Conservation (phyloP, 768 basidiomycete species). For the Suillus bovinus region DNA sequence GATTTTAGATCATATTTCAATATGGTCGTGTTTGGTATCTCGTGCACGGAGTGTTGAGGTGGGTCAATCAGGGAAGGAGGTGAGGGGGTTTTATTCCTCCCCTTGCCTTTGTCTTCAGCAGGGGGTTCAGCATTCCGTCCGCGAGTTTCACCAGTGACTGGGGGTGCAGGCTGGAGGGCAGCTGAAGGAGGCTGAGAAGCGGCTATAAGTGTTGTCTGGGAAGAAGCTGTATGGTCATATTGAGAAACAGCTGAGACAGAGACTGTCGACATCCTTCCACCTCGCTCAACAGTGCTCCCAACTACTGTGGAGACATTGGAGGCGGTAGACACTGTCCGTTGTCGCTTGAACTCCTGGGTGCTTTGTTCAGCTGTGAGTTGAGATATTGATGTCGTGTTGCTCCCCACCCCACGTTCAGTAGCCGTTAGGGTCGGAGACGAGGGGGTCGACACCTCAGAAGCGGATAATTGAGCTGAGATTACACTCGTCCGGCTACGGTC, state of each 20-base stretch:
- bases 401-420: background rate
- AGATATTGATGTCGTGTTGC: slow-evolving; percentile 1
- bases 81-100: slow-evolving; percentile 16
- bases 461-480: slow-evolving; percentile 21
- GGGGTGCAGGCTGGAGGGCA: background rate
- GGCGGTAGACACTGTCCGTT: slow-evolving; percentile 26
- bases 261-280: slow-evolving; percentile 24
- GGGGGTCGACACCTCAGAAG: slow-evolving; percentile 16
- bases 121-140: slow-evolving; percentile 18
- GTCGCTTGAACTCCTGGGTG: slow-evolving; percentile 28
- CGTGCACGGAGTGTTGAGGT: too few species aligned
- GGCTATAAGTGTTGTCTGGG: slow-evolving; percentile 18
- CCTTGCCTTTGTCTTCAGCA: slow-evolving; percentile 25
- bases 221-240: background rate
- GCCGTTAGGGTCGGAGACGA: slow-evolving; percentile 15
- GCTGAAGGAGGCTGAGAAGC: background rate
- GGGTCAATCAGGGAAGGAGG: slow-evolving; percentile 32
- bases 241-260: slow-evolving; percentile 35
- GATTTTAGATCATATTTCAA: too few species aligned
- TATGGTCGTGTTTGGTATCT: too few species aligned
- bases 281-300: slow-evolving; percentile 23
- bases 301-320: slow-evolving; percentile 26
- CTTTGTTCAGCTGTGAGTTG: slow-evolving; percentile 12
- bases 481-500: slow-evolving; percentile 27
- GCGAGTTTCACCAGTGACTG: slow-evolving; percentile 6